phyloP scores from a whole-genome alignment of 306 rosid genomes.

The Corylus avellana region DNA sequence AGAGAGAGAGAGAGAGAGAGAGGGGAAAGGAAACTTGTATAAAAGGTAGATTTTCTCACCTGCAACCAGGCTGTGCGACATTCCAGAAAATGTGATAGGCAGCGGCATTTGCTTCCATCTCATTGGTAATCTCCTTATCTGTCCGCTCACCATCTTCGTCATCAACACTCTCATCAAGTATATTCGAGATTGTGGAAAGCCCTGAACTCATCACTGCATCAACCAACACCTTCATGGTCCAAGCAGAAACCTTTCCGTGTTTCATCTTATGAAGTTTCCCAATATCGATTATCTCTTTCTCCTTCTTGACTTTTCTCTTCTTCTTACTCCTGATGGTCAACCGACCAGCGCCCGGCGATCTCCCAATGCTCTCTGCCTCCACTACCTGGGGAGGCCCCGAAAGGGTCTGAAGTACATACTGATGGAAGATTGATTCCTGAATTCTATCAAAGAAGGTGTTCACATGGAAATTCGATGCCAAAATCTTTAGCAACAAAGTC shows the following conservation, averaged over 20 bases:
- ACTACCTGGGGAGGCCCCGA: conserved; percentile 69
- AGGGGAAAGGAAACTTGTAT: not conserved
- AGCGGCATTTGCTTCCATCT: conserved; percentile 90
- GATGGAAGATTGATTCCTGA: conserved; percentile 84
- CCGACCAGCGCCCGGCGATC: conserved; percentile 46
- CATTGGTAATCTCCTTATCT: conserved; percentile 76
- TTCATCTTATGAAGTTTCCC: conserved; percentile 74
- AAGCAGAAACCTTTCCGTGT: conserved; percentile 85
- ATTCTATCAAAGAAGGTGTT: conserved; percentile 85
- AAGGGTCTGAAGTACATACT: conserved; percentile 75
- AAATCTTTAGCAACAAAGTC: conserved; percentile 59
- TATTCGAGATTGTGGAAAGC: conserved; percentile 68
- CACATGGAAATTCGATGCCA: conserved; percentile 81
- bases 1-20: not conserved
- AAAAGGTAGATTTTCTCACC: conserved; percentile 48
- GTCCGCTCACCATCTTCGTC: conserved; percentile 42
- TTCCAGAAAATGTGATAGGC: conserved; percentile 72
- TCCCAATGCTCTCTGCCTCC: conserved; percentile 63
- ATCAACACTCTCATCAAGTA: conserved; percentile 60
- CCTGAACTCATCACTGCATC: conserved; percentile 82
- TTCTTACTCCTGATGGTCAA: conserved; percentile 63
- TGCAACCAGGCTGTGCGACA: conserved; percentile 60
- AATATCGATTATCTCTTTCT: conserved; percentile 66
- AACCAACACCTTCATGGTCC: conserved; percentile 92
- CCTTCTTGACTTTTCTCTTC: conserved; percentile 41